These are phyloP conservation scores for Mrakiaceae sp. DNA, from an alignment of 1,284 basidiomycete genomes.

Conservation along the genomic window DNA sequence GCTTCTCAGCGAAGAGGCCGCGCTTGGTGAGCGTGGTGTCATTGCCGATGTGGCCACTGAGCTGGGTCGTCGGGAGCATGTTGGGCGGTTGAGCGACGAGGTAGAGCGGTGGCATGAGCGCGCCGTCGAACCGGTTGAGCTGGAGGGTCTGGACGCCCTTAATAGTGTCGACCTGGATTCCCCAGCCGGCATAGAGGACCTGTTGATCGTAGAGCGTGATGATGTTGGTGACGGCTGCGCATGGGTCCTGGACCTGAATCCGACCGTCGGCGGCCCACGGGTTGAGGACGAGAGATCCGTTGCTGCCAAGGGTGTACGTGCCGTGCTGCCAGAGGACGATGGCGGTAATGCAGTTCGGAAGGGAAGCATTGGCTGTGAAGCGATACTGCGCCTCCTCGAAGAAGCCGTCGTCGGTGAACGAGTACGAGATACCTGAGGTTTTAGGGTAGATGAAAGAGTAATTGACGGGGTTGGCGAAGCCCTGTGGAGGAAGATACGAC, in stretches of 20 bases:
- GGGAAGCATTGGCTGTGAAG: constrained; percentile 63
- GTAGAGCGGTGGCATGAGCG: constrained; percentile 34
- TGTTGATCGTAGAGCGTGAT: constrained; percentile 67
- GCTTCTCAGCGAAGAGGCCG: too few relatives aligned
- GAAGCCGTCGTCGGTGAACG: constrained; percentile 60
- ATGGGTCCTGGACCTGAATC: constrained; percentile 84
- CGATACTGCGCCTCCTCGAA: constrained; percentile 83
- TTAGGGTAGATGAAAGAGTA: constrained; percentile 65
- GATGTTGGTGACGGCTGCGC: constrained; percentile 71
- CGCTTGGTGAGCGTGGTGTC: too few relatives aligned
- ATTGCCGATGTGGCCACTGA: constrained; percentile 25
- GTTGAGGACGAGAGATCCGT: constrained; percentile 61
- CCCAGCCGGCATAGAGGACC: constrained; percentile 31
- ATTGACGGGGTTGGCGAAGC: constrained; percentile 70
- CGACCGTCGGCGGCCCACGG: constrained; percentile 66
- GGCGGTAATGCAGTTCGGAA: constrained; percentile 70
- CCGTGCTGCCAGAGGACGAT: constrained; percentile 81
- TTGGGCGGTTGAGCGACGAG: constrained; percentile 33
- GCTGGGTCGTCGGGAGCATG: constrained; percentile 35
- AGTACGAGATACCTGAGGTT: constrained; percentile 72
- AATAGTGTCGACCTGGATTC: constrained; percentile 29
- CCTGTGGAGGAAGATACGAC: constrained; percentile 36
- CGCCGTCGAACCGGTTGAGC: constrained; percentile 33
- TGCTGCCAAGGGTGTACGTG: constrained; percentile 49
- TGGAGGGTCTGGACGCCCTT: constrained; percentile 28